Base-by-base conservation (phyloP, 352 stramenopile genomes). In the Achlya hypogyna region DNA sequence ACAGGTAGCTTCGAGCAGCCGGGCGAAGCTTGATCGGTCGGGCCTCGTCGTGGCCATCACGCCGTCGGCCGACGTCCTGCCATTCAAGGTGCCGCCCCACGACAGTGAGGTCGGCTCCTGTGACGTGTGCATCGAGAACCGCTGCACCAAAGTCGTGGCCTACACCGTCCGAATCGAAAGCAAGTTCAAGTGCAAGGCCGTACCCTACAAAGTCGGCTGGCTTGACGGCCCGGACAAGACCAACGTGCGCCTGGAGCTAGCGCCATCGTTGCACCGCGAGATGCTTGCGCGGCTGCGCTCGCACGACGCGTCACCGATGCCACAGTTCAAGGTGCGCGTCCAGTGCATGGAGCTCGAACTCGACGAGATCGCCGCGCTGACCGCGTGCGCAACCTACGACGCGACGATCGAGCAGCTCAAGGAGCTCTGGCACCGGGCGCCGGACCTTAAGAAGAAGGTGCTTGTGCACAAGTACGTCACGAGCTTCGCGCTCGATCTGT, bases 151-250 rank as follows among this genome's bases (percentile, higher is more conserved):
- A 5, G 34, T 35, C 54, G 54, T 64, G 35, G 23, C 20, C 32
- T 64, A 38, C 35, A 52, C 54, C 2, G 54, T 64, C 16, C 54
- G 54, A 16, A 64, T 64, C 34, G 54, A 64, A n/a, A 64, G 54
- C 54, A 64, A 64, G 35, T 64, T 64, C 23, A 35, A 38, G n/a
- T 64, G 54, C 38, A 64, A 64, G 27, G 32, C 54, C 14, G 10
- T 64, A 38, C 54, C 54, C 1, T 51, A 35, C n/a, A 35, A 38
- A 35, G 54, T 64, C 5, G 54, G 54, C n/a, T 64, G 25, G 34
- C 45, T 64, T 22, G 54, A 64, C 35, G 54, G 28, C 5, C n/a
- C 23, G 18, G n/a, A 25, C n/a, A 38, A 35, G 18, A 38, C 54
- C 18, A 51, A 35, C 20, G 23, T 64, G 9, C 54, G 47, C 8